phyloP scores from a whole-genome alignment of 2,329 filamentous ascomycete species.

The Byssochlamys sp. region DNA sequence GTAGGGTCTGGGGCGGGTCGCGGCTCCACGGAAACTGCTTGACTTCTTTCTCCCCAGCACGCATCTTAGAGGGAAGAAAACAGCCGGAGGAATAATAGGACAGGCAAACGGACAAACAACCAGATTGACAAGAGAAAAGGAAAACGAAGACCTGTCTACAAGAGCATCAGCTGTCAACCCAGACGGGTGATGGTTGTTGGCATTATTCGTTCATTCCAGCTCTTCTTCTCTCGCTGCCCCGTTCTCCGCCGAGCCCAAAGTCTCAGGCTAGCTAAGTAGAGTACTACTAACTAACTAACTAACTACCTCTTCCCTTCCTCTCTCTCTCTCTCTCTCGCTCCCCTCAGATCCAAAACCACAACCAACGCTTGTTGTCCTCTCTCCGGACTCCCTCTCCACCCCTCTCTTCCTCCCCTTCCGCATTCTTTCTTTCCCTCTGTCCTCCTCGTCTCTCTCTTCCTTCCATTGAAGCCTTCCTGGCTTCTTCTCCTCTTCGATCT shows the following conservation, averaged over 20 bases:
- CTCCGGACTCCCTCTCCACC: constrained; percentile 1
- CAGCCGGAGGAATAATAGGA: neutral
- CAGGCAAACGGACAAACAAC: neutral
- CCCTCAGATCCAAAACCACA: constrained; percentile 3
- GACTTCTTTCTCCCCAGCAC: neutral
- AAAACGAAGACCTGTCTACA: neutral
- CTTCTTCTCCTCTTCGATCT: constrained; percentile 5
- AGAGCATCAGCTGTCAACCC: neutral
- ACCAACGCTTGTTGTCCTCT: constrained; percentile 3
- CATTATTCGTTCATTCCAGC: neutral
- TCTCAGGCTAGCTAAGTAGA: neutral
- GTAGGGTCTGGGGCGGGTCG: neutral
- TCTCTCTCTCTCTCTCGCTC: neutral
- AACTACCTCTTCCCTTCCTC: neutral
- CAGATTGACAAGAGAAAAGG: neutral
- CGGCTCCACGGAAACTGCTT: neutral
- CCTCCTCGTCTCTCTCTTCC: constrained; percentile 1
- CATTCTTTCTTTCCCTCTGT: constrained; percentile 4
- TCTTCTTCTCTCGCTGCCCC: neutral
- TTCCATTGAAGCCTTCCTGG: constrained; percentile 3
- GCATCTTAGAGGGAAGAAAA: neutral
- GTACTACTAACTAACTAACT: too few species aligned
- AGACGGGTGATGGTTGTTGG: neutral
- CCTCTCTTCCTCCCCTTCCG: constrained; percentile 4
- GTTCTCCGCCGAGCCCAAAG: neutral